Evolutionary conservation across 2,329 filamentous ascomycete genomes (phyloP), one percentile per base, ranked within the genome.

Genomic region (Paecilomyces niveus): DNA sequence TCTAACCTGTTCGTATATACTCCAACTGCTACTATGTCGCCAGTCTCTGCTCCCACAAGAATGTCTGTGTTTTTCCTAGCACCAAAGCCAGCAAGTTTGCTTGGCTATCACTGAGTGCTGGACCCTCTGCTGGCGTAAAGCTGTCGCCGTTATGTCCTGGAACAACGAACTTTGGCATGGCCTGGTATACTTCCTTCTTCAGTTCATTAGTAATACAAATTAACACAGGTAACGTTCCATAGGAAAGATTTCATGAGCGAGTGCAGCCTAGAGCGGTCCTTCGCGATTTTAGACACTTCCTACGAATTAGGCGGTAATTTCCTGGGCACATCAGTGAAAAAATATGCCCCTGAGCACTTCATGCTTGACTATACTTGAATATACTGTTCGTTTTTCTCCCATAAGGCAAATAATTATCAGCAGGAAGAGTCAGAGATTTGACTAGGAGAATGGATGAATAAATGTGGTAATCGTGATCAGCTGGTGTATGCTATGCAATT

Each of bases 391-490:
- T 5, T 33, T 33, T 13, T n/a, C n/a, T 10, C 9, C 9, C 9
- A 33, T 13, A 33, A 7, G 2, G 74, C 80, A 24, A 81, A 79
- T 64, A 73, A 68, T 61, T 81, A 81, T 65, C 78, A 80, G 56
- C 63, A 72, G 35, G 78, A 76, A 54, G 72, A 82, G 59, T 78
- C 73, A 2, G 80, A 83, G 63, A 63, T 52, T 0, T 79, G 74
- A 74, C 69, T 82, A 15, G 80, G 80, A 32, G 80, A 82, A 59
- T 83, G 80, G 81, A 74, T 83, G 69, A 66, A 70, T 3, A 54
- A 67, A 31, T 74, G 76, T 53, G 67, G 71, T 10, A 74, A 73
- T 52, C 76, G 80, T 8, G 78, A 82, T 61, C 69, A 83, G 61
- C 80, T 85, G 57, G 78, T 85, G 57, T 65, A 56, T 49, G 57